Base-by-base conservation (phyloP, 2,329 filamentous ascomycete genomes). In the Colletotrichum simmondsii region DNA sequence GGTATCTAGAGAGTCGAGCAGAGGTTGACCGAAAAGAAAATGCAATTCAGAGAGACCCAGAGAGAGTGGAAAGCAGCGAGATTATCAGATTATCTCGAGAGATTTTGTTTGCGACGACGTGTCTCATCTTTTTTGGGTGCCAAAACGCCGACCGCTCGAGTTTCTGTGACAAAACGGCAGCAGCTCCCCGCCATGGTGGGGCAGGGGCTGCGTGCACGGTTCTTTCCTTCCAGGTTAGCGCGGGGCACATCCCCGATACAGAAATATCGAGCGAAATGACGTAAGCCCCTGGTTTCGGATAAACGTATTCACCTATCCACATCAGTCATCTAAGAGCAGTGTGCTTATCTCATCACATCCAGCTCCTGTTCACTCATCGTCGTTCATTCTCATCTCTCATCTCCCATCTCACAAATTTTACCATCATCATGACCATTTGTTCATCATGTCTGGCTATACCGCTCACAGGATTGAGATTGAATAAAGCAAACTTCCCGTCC, bases 241-340 rank as follows among this genome's bases (percentile, higher is more conserved):
- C 60, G 71, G 71, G 71, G 71, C 67, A 73, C 26, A 11, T 57
- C 28, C 54, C 28, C 60, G 71, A 4, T 73, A 65, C 19, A 22
- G 35, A 28, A 67, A 73, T 73, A 61, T 8, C 11, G 12, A 24
- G 46, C n/a, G 28, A 32, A 14, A 30, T 72, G 66, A 71, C 66
- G 53, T 53, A 73, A 71, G 71, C 42, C 32, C 26, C 32, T 16
- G 22, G 60, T 65, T 57, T 73, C 46, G 32, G 14, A 19, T 65
- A 58, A 32, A 58, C 11, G 5, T 30, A 49, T 56, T 24, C 37
- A 5, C 1, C 4, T 73, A 73, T 10, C 30, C 7, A 16, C 22
- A 10, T 6, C 24, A 46, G 1, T 32, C 8, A 7, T 12, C 3
- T 32, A 62, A n/a, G 6, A 16, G 10, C 5, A 26, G 8, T 26